These are phyloP conservation scores for Thamnidium elegans DNA, from an alignment of 192 early-diverging fungal species.

Conservation along the genomic window DNA sequence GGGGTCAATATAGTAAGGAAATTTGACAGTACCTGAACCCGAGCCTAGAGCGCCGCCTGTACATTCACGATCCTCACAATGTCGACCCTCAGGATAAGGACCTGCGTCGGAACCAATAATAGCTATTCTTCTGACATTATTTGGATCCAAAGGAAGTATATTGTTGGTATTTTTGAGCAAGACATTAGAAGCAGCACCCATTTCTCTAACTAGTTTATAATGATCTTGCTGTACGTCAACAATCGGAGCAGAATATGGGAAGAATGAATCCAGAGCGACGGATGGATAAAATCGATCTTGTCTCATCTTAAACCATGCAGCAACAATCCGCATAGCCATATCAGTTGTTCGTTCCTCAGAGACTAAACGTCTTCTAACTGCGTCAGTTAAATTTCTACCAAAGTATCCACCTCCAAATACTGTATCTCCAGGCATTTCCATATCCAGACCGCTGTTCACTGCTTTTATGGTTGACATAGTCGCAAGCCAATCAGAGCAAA, in stretches of 20 bases:
- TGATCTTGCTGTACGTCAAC: constrained; percentile 26
- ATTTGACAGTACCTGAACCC: constrained; percentile 26
- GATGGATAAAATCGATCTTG: constrained; percentile 23
- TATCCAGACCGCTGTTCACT: constrained; percentile 38
- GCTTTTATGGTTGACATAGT: constrained; percentile 29
- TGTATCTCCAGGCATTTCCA: constrained; percentile 37
- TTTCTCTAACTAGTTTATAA: constrained; percentile 7
- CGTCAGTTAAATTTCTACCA: constrained; percentile 23
- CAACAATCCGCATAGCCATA: constrained; percentile 26
- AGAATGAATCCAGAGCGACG: constrained; percentile 14
- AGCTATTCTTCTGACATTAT: constrained; percentile 11
- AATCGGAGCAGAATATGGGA: background rate
- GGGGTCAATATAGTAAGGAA: constrained; percentile 27
- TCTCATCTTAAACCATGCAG: constrained; percentile 34
- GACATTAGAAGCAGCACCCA: constrained; percentile 20
- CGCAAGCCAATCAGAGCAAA: constrained; percentile 57
- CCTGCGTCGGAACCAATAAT: constrained; percentile 34
- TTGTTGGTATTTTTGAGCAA: constrained; percentile 16
- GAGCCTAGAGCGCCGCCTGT: constrained; percentile 17
- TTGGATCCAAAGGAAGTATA: constrained; percentile 15
- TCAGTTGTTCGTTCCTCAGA: constrained; percentile 8
- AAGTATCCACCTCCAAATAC: constrained; percentile 20
- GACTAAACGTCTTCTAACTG: constrained; percentile 3
- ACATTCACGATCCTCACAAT: constrained; percentile 20
- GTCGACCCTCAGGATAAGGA: constrained; percentile 13